Percentiles rank a stretch among this genome's conserved stretches.
These are phyloP conservation scores for Arabis hirsuta DNA, from an alignment of 345 rosid genomes.

Conservation along the genomic window DNA sequence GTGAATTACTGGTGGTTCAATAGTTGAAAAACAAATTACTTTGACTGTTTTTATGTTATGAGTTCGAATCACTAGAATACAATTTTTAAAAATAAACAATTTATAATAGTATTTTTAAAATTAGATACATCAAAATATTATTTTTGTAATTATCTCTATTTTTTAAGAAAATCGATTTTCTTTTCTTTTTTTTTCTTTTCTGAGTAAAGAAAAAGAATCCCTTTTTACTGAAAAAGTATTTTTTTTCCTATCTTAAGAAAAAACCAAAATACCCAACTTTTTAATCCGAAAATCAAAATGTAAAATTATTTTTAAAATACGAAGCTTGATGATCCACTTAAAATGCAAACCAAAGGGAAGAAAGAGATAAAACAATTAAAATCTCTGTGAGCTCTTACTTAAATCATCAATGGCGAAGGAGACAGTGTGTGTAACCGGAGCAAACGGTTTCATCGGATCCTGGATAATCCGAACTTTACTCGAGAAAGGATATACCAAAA, in stretches of 20 bases:
- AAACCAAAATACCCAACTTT: neutral
- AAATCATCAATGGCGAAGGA: conserved; percentile 44
- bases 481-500: conserved; percentile 56
- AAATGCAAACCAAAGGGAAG: neutral
- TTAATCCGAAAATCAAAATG: neutral
- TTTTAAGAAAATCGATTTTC: too few species aligned
- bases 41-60: too few species aligned
- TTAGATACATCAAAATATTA: too few species aligned
- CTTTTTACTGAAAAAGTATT: conserved; percentile 2
- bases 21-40: too few species aligned
- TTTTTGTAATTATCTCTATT: too few species aligned
- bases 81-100: too few species aligned
- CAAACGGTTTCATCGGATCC: conserved; percentile 83
- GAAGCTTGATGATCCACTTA: conserved; percentile 5
- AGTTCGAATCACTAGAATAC: too few species aligned
- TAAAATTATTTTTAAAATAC: neutral
- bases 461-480: conserved; percentile 67
- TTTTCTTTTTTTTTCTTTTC: too few species aligned
- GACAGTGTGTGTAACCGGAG: conserved; percentile 81
- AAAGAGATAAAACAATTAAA: neutral
- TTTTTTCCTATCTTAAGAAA: neutral
- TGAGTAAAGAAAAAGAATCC: neutral
- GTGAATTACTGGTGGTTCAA: too few species aligned
- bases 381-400: neutral
- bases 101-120: too few species aligned